phyloP scores from a whole-genome alignment of 2,329 filamentous ascomycete species.

The Phialemoniopsis sp. region DNA sequence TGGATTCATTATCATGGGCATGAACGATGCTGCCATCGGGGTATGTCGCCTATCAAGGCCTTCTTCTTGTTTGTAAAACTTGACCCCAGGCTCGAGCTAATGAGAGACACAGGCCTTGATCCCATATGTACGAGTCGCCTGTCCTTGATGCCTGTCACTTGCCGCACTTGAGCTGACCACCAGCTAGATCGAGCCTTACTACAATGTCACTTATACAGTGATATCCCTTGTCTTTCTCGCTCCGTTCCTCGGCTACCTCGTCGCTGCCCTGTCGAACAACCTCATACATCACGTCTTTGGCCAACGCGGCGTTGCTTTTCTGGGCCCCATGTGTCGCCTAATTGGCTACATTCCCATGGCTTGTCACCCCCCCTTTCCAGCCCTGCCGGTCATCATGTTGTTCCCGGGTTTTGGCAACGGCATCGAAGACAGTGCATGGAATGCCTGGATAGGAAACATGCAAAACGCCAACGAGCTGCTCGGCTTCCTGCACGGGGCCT shows the following conservation, averaged over 20 bases:
- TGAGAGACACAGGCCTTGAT: slow-evolving; percentile 35
- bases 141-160: too few relatives aligned
- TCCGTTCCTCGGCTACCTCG: slow-evolving; percentile 61
- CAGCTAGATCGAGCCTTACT: slow-evolving; percentile 55
- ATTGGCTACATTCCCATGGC: slow-evolving; percentile 61
- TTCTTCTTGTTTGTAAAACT: background rate
- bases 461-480: slow-evolving; percentile 68
- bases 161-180: background rate
- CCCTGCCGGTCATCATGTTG: slow-evolving; percentile 60
- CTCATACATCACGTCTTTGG: slow-evolving; percentile 60
- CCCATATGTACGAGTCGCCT: slow-evolving; percentile 31
- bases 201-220: slow-evolving; percentile 55
- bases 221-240: slow-evolving; percentile 65
- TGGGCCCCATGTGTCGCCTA: slow-evolving; percentile 60
- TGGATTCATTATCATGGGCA: slow-evolving; percentile 61
- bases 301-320: slow-evolving; percentile 66
- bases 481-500: slow-evolving; percentile 68
- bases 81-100: slow-evolving; percentile 7
- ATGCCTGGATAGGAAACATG: slow-evolving; percentile 67
- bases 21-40: slow-evolving; percentile 64
- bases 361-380: slow-evolving; percentile 65
- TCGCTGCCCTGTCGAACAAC: slow-evolving; percentile 62
- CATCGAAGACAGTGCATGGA: slow-evolving; percentile 57
- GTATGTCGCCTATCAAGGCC: slow-evolving; percentile 44
- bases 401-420: slow-evolving; percentile 70